These are phyloP conservation scores for Mortierella hygrophila DNA, from an alignment of 192 early-diverging fungal species.

Conservation along the genomic window DNA sequence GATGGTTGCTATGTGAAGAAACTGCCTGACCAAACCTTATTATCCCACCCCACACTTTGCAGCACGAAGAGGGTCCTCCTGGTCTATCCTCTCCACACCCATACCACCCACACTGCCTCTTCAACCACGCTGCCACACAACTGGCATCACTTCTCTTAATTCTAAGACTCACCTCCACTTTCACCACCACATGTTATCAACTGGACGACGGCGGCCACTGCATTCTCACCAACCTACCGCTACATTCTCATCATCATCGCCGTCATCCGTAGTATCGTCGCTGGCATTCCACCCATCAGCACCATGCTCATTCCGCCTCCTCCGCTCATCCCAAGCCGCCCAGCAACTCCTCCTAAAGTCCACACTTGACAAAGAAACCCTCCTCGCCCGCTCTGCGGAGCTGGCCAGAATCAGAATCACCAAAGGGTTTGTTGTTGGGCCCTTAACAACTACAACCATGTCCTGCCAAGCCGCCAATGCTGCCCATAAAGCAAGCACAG, in stretches of 20 bases:
- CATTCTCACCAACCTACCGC: neutral
- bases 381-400: conserved; percentile 45
- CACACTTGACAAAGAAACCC: conserved; percentile 47
- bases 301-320: conserved; percentile 32
- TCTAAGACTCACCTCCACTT: neutral
- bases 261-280: neutral
- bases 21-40: neutral
- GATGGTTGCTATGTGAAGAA: neutral
- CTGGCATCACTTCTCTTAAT: neutral
- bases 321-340: conserved; percentile 30
- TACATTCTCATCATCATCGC: neutral
- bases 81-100: neutral
- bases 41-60: neutral
- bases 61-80: neutral
- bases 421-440: conserved; percentile 21
- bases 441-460: neutral
- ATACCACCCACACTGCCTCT: neutral
- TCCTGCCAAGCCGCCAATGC: neutral
- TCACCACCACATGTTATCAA: neutral
- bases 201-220: no score
- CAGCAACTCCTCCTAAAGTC: conserved; percentile 30
- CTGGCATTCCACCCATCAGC: neutral
- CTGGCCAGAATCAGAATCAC: conserved; percentile 54
- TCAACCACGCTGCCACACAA: neutral
- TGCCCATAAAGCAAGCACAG: neutral